Evolutionary conservation across 768 basidiomycete species (phyloP), one percentile per base, ranked within the genome.

Genomic region (Rhodotorula graminis): DNA sequence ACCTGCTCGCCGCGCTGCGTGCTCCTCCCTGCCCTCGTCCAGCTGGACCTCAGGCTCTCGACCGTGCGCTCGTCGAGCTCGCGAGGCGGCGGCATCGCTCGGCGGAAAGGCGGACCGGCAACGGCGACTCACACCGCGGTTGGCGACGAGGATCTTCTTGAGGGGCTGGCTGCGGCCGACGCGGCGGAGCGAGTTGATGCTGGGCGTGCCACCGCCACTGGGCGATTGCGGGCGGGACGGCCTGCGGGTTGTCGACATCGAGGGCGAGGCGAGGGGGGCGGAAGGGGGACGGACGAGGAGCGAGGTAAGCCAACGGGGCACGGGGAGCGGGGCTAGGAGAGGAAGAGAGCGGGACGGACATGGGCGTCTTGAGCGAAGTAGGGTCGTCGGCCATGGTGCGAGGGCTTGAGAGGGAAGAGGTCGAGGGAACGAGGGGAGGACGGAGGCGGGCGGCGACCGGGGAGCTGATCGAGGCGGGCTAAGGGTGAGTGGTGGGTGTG

Each of bases 141-240:
- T 82, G 71, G 82, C 82, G 58, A 82, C 81, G 64, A 82, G 78
- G 70, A 82, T 79, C 75, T 82, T 82, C 72, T 80, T 81, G 60
- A 82, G 77, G 7, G 80, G 81, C 42, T 61, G 52, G 16, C 55
- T 8, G 52, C 67, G 63, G 0, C 67, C 72, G 19, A 69, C 33
- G n/a, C 67, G 49, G 42, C 67, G 59, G 1, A 65, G 64, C 21
- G 57, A 59, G 67, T 61, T 58, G 67, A 27, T 44, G 63, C 57
- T 66, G 46, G 59, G 53, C 8, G 72, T 62, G 7, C 44, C 46
- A 4, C 61, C 49, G 29, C 37, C 37, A 9, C 60, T 47, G 27
- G 60, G 60, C 44, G 60, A 61, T n/a, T 61, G 23, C 10, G 62
- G 40, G 37, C 52, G 29, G 16, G 66, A 61, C 27, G 68, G 68